Conservation (phyloP, 2,329 filamentous ascomycete species). For the Niveomyces coronatus region DNA sequence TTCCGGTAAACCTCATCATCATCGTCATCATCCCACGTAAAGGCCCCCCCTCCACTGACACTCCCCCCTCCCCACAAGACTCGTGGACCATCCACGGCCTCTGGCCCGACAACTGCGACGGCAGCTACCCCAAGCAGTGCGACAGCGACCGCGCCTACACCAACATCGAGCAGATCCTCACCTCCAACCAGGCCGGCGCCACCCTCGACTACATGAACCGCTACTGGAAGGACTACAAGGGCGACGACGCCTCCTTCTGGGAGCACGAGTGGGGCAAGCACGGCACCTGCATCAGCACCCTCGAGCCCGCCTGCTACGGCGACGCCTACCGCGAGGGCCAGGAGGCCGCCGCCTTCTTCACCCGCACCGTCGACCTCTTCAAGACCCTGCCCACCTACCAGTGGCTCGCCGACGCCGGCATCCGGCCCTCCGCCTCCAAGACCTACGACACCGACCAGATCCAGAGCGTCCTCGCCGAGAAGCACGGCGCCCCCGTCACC, state of each 20-base stretch:
- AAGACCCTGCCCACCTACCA: slow-evolving; percentile 55
- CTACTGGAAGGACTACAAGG: slow-evolving; percentile 62
- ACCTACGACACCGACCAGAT: slow-evolving; percentile 53
- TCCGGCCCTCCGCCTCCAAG: slow-evolving; percentile 38
- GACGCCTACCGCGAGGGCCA: slow-evolving; percentile 45
- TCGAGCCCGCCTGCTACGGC: slow-evolving; percentile 56
- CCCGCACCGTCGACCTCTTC: slow-evolving; percentile 55
- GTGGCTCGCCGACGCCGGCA: slow-evolving; percentile 50
- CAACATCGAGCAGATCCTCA: slow-evolving; percentile 55
- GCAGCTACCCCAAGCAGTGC: slow-evolving; percentile 57
- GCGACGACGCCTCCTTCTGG: slow-evolving; percentile 57
- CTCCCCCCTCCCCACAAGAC: too few species aligned
- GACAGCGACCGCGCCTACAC: slow-evolving; percentile 50
- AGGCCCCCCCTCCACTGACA: too few species aligned
- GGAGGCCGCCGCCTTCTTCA: slow-evolving; percentile 61
- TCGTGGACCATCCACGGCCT: slow-evolving; percentile 69
- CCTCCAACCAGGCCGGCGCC: slow-evolving; percentile 37
- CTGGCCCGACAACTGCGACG: slow-evolving; percentile 58
- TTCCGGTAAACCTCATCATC: slow-evolving; percentile 12
- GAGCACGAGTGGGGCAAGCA: slow-evolving; percentile 68
- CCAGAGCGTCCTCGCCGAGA: slow-evolving; percentile 44
- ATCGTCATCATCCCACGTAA: too few species aligned
- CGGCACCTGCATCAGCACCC: slow-evolving; percentile 61
- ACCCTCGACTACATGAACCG: slow-evolving; percentile 56
- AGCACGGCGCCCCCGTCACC: slow-evolving; percentile 44